Evolutionary conservation across 805 yeast species (phyloP), one percentile per base, ranked within the genome.

Genomic region (Candida chauliodis): DNA sequence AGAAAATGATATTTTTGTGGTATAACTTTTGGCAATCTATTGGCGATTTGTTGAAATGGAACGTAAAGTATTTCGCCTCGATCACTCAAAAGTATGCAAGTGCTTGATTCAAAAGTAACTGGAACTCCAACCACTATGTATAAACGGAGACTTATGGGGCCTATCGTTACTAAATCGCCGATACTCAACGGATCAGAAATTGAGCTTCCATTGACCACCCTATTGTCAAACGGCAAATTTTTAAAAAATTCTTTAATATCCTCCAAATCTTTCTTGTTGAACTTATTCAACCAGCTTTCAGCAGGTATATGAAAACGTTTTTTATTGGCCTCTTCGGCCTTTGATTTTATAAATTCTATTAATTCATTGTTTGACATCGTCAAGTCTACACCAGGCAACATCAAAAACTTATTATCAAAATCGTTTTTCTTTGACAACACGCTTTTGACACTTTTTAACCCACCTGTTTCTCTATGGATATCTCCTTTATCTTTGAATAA

Each of bases 91-190:
- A 79, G 69, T 0, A 85, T 75, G 47, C 76, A 82, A 22, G 79
- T 59, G 18, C 77, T 75, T 32, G 79, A 81, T 13, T 63, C 61
- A 2, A 73, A 52, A 4, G 61, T 53, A 4, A 52, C 46, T 0
- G 90, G 90, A 18, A 75, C 56, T 18, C 68, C 73, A 1, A 72
- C 78, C 23, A 84, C 70, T 35, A 81, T 73, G 19, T 75, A 73
- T 14, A 81, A 58, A 35, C 69, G 71, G 3, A 71, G 60, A 26
- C 66, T 67, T 35, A 71, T 65, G 1, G 62, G 57, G 10, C 64
- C 60, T 13, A 81, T 52, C 13, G 78, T 73, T 3, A 81, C 88
- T 33, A 81, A 60, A 55, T 84, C 90, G 32, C 91, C 90, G 3
- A 78, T 61, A 6, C 62, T 11, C 9, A 35, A 18, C n/a, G 38